Percentiles rank a stretch among this genome's conserved stretches.
phyloP scores from a whole-genome alignment of 2,329 filamentous ascomycete genomes.

The Colletotrichum spinosum region DNA sequence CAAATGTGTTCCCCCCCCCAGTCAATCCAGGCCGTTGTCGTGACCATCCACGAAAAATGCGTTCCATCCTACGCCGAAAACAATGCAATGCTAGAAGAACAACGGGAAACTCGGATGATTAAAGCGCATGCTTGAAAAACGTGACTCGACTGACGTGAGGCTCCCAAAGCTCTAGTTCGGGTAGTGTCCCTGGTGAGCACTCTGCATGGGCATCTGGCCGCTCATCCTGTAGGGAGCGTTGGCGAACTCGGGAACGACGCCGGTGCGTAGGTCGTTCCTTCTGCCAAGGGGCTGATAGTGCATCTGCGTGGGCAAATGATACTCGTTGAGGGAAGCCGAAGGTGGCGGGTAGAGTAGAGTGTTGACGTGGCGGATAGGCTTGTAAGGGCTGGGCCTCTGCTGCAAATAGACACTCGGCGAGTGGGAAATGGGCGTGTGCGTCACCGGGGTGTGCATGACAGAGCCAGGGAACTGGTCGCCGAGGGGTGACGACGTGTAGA shows the following conservation, averaged over 20 bases:
- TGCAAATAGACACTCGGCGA: slow-evolving; percentile 91
- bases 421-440: slow-evolving; percentile 75
- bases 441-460: slow-evolving; percentile 66
- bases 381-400: slow-evolving; percentile 91
- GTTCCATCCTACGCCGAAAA: slow-evolving; percentile 37
- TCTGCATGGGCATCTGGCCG: slow-evolving; percentile 34
- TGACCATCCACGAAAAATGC: slow-evolving; percentile 24
- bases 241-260: slow-evolving; percentile 75
- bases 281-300: slow-evolving; percentile 84
- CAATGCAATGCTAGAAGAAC: slow-evolving; percentile 36
- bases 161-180: slow-evolving; percentile 47
- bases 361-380: slow-evolving; percentile 88
- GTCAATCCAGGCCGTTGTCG: slow-evolving; percentile 18
- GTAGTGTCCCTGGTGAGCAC: slow-evolving; percentile 47
- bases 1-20: slow-evolving; percentile 5
- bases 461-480: slow-evolving; percentile 69
- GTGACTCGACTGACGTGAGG: slow-evolving; percentile 2
- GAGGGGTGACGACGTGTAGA: slow-evolving; percentile 77
- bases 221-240: slow-evolving; percentile 26
- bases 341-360: slow-evolving; percentile 92
- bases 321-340: slow-evolving; percentile 80
- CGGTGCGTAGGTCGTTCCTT: slow-evolving; percentile 74
- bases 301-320: slow-evolving; percentile 79
- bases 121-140: not conserved
- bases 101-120: slow-evolving; percentile 9